Evolutionary conservation across 306 rosid genomes (phyloP).

Genomic region (Vigna mungo): DNA sequence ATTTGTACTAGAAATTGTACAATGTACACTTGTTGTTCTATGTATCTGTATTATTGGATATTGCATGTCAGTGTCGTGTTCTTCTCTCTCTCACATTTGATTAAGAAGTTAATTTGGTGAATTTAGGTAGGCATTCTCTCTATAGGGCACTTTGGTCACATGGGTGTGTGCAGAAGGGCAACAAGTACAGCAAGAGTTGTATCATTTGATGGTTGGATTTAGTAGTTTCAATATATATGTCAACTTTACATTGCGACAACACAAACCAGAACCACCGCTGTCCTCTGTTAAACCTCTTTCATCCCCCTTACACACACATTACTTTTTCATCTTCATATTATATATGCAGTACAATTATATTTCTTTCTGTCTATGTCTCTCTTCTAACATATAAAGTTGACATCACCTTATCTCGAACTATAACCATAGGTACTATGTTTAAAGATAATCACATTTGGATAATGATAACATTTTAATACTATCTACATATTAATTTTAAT

Average conservation of each 20-base stretch:
- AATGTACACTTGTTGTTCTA: too few relatives aligned
- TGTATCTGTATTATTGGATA: too few relatives aligned
- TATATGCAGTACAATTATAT: background rate
- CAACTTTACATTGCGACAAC: constrained; percentile 24
- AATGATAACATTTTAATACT: too few relatives aligned
- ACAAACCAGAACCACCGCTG: background rate
- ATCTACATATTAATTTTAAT: too few relatives aligned
- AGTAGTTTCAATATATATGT: background rate
- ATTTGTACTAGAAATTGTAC: background rate
- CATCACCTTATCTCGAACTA: too few relatives aligned
- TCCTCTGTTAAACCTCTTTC: background rate
- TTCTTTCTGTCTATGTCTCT: too few relatives aligned
- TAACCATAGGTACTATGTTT: too few relatives aligned
- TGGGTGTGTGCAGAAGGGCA: constrained; percentile 26
- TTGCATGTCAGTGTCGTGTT: too few relatives aligned
- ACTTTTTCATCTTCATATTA: background rate
- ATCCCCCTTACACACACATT: background rate
- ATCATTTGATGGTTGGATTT: background rate
- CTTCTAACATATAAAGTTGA: too few relatives aligned
- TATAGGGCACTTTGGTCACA: constrained; percentile 31
- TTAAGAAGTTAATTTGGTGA: background rate
- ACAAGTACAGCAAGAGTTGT: background rate
- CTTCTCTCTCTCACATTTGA: background rate
- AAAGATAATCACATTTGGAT: too few relatives aligned
- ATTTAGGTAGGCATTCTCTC: background rate